Percentiles rank a stretch among this genome's conserved stretches.
phyloP scores from a whole-genome alignment of 2,329 filamentous ascomycete genomes.

The Capronia epimyces region DNA sequence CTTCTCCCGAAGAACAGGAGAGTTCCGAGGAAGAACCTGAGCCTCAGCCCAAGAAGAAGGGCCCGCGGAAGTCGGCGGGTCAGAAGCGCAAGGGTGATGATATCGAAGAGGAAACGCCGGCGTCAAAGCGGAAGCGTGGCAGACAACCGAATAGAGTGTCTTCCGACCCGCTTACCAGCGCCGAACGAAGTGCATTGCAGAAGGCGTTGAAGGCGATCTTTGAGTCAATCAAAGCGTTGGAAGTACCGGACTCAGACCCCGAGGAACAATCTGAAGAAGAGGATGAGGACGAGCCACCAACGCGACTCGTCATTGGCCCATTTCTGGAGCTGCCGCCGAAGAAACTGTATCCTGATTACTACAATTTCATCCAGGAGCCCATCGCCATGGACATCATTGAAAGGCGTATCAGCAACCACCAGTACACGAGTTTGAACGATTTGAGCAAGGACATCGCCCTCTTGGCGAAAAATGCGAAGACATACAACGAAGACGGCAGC shows the following conservation, averaged over 20 bases:
- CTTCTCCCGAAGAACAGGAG: conserved; percentile 72
- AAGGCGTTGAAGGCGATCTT: conserved; percentile 70
- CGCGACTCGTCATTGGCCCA: conserved; percentile 82
- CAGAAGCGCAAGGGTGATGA: conserved; percentile 82
- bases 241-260: conserved; percentile 61
- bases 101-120: conserved; percentile 69
- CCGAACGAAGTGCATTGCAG: conserved; percentile 72
- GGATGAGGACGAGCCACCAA: conserved; percentile 50
- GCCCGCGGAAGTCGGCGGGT: conserved; percentile 64
- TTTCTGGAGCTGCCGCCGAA: conserved; percentile 89
- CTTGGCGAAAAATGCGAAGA: conserved; percentile 85
- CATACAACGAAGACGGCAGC: conserved; percentile 94
- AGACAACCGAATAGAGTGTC: conserved; percentile 64
- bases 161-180: conserved; percentile 56
- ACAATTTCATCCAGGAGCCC: conserved; percentile 81
- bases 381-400: conserved; percentile 96
- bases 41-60: conserved; percentile 67
- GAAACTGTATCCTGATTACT: conserved; percentile 90
- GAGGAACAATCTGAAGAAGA: conserved; percentile 48
- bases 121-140: conserved; percentile 71
- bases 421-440: conserved; percentile 76
- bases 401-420: conserved; percentile 91
- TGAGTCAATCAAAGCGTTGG: conserved; percentile 74
- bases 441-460: conserved; percentile 76
- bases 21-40: conserved; percentile 54